These are phyloP conservation scores for Verbascum thapsus DNA, from an alignment of 257 asterid genomes.

Conservation along the genomic window DNA sequence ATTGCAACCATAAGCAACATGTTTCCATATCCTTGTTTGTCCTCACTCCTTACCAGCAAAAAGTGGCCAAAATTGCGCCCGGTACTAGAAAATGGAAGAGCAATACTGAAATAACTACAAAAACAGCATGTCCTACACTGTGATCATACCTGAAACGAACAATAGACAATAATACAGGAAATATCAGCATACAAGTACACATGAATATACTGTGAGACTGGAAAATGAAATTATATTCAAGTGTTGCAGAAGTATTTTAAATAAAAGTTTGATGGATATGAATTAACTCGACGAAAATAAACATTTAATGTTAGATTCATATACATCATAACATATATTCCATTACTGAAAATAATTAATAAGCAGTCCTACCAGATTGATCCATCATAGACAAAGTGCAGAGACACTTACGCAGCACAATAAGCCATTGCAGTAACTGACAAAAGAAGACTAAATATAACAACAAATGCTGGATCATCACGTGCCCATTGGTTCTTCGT, in stretches of 20 bases:
- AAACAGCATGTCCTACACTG: constrained; percentile 88
- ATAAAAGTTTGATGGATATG: no score
- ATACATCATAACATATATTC: constrained; percentile 9
- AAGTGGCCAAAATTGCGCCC: constrained; percentile 90
- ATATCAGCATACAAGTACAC: constrained; percentile 26
- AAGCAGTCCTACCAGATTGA: constrained; percentile 9
- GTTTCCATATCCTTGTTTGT: constrained; percentile 10
- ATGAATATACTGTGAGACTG: neutral
- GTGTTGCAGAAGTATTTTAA: constrained; percentile 8
- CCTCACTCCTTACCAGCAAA: constrained; percentile 80
- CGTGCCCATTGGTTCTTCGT: constrained; percentile 99
- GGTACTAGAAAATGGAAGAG: constrained; percentile 76
- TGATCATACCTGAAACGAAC: constrained; percentile 84
- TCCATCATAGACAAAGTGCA: constrained; percentile 4
- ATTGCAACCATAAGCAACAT: constrained; percentile 15
- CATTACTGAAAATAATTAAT: constrained; percentile 1
- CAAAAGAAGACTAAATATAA: constrained; percentile 84
- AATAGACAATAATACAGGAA: constrained; percentile 22
- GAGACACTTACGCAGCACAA: constrained; percentile 90
- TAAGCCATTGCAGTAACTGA: constrained; percentile 74
- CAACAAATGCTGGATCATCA: constrained; percentile 99
- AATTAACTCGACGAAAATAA: constrained; percentile 10
- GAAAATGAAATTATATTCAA: neutral
- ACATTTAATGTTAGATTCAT: constrained; percentile 1
- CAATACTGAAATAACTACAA: constrained; percentile 78